Evolutionary conservation across 2,329 filamentous ascomycete genomes (phyloP), one percentile per base, ranked within the genome.

Genomic region (Calonectria henricotiae): DNA sequence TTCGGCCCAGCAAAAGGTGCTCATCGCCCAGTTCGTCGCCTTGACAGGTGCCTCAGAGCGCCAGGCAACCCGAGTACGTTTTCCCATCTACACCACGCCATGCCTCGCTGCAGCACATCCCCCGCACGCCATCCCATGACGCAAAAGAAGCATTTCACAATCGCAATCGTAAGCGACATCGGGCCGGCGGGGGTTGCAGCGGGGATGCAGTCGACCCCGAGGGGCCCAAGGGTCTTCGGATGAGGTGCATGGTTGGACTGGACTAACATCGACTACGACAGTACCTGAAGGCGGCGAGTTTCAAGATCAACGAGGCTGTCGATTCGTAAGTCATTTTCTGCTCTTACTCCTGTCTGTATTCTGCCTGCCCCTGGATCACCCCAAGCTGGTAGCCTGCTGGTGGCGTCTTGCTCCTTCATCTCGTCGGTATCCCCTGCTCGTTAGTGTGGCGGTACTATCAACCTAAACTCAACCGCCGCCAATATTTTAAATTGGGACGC

Each of bases 291-390:
- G 83, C 81, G 55, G 78, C 84, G 6, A 82, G 83, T 54, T 90
- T 86, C 77, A 87, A 85, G 76, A 77, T 89, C 7, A 85, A 89
- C 67, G 83, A 87, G 68, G 88, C 88, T 44, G 81, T 89, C 60
- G 87, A 90, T 82, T 80, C 85, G 89, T 90, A 84, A 89, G 89
- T 89, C n/a, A 76, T 58, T 27, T 35, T 58, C 65, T 37, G 30
- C 41, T 68, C 65, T 62, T 43, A 60, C 39, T 41, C 23, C 43
- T 67, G 74, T 76, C 71, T 61, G 43, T 64, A 47, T 69, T 67
- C 64, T 58, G 43, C 46, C 58, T 66, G 30, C 27, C 44, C 44
- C 67, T 61, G 63, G 55, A 17, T 41, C 23, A 55, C 44, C 30
- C 41, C 47, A 58, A 58, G n/a, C 51, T 11, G 32, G 51, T 30